Evolutionary conservation across 2,329 filamentous ascomycete species (phyloP), one percentile per base, ranked within the genome.

Genomic region (Verticillium dahliae): DNA sequence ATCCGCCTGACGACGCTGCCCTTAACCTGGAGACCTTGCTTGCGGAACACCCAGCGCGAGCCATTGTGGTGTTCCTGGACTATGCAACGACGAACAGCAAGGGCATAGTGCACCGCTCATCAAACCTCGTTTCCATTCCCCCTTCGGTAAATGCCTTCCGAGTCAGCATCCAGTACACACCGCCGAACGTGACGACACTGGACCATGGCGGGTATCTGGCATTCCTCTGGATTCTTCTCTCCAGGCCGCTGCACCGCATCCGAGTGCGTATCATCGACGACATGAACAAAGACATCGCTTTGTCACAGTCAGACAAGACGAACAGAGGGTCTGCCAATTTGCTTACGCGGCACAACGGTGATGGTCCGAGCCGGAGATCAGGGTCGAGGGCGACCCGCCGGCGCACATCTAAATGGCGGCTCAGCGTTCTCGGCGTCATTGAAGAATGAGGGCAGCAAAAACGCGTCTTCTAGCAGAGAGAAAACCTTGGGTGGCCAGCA

Each of bases 61-160:
- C 91, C 62, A 85, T 98, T 64, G 92, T 89, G 64, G 86, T 97
- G 1, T 97, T 98, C 73, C 94, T 95, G 11, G 95, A 99, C 76
- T 94, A 90, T 75, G 95, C 90, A 4, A 96, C 95, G 0, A 97
- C 92, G 55, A 99, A 99, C 71, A 94, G 94, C 65, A 89, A 91
- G 67, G 95, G 90, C 4, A 93, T 98, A 64, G 77, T 99, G 14
- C 90, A 92, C 1, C 85, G 97, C 61, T 91, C 90, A 63, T 91
- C 90, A 0, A 89, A 87, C 58, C 81, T 99, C 1, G 79, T 95
- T 2, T 83, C 86, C 15, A 85, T 85, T 0, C 85, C 88, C 0
- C 73, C 85, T 5, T 80, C 83, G 60, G 88, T 87, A 9, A 90
- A 88, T 71, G 91, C 99, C 67, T 98, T 96, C 77, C 93, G 95